Evolutionary conservation across 1,139 yeast genomes (phyloP).

Genomic region (Geotrichum phurueaensis): DNA sequence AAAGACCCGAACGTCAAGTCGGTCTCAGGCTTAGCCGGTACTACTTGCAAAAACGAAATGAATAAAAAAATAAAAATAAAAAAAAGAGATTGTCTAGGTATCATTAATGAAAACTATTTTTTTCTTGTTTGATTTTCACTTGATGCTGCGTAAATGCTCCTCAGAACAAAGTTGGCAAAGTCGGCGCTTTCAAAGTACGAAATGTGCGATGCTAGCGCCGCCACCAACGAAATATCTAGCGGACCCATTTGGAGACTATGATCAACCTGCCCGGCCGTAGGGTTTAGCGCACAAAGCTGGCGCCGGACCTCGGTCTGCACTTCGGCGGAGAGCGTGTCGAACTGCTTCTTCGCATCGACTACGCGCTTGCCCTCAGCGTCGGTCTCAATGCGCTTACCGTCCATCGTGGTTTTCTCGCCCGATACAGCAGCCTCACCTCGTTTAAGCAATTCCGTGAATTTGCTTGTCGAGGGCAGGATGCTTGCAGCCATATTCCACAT

Average conservation of each 20-base stretch:
- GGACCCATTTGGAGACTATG: slow-evolving; percentile 74
- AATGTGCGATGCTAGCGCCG: slow-evolving; percentile 82
- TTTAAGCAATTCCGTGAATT: not conserved
- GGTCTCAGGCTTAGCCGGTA: too few relatives aligned
- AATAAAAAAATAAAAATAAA: too few relatives aligned
- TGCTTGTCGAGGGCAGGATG: slow-evolving; percentile 1
- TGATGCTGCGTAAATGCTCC: slow-evolving; percentile 20
- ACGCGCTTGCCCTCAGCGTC: slow-evolving; percentile 11
- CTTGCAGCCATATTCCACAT: slow-evolving; percentile 33
- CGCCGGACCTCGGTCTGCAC: slow-evolving; percentile 22
- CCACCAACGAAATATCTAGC: slow-evolving; percentile 68
- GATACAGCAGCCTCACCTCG: not conserved
- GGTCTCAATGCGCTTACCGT: not conserved
- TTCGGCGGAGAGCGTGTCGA: slow-evolving; percentile 19
- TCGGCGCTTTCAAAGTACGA: slow-evolving; percentile 84
- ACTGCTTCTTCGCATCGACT: slow-evolving; percentile 6
- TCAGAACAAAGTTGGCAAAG: slow-evolving; percentile 70
- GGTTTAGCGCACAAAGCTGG: slow-evolving; percentile 38
- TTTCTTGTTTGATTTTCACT: not conserved
- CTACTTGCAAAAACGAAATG: too few relatives aligned
- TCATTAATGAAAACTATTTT: not conserved
- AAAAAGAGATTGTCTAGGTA: not conserved
- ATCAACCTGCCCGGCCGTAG: slow-evolving; percentile 68
- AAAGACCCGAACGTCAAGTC: too few relatives aligned
- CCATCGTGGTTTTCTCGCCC: not conserved